Evolutionary conservation across 2,329 filamentous ascomycete genomes (phyloP).

Genomic region (Leptographium flavum): DNA sequence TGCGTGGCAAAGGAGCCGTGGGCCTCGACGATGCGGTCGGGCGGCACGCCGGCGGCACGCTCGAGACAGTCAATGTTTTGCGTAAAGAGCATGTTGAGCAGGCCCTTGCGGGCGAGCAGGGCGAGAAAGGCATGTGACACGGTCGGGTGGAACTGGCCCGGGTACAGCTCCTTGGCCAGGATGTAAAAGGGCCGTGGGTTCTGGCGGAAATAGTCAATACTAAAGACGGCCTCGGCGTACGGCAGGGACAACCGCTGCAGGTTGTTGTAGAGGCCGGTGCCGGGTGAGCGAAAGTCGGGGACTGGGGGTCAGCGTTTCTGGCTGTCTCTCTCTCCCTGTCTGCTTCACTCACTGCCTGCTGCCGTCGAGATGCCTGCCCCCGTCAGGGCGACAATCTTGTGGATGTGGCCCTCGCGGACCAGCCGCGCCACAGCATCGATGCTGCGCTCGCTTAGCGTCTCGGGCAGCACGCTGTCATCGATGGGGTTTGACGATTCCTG

Average conservation of each 20-base stretch:
- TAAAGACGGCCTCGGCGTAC: slow-evolving; percentile 85
- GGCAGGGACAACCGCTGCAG: slow-evolving; percentile 74
- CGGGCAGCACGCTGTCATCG: slow-evolving; percentile 47
- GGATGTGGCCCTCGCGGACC: slow-evolving; percentile 54
- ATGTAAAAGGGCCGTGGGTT: slow-evolving; percentile 87
- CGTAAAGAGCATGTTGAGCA: slow-evolving; percentile 78
- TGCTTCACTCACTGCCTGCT: slow-evolving; percentile 45
- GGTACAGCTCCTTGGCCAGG: slow-evolving; percentile 82
- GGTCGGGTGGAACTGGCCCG: slow-evolving; percentile 77
- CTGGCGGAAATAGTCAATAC: slow-evolving; percentile 73
- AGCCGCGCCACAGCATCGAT: slow-evolving; percentile 66
- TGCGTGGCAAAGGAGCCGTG: slow-evolving; percentile 91
- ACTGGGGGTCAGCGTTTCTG: too few relatives aligned
- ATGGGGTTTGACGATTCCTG: slow-evolving; percentile 63
- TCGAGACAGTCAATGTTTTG: slow-evolving; percentile 98
- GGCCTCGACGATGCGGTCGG: slow-evolving; percentile 73
- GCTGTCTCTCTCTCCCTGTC: too few relatives aligned
- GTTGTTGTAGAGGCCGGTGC: slow-evolving; percentile 88
- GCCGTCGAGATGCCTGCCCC: slow-evolving; percentile 79
- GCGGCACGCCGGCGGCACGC: slow-evolving; percentile 68
- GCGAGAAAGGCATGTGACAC: slow-evolving; percentile 81
- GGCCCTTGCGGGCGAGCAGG: slow-evolving; percentile 62
- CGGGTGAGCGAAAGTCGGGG: slow-evolving; percentile 87
- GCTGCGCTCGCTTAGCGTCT: slow-evolving; percentile 52
- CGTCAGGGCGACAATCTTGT: slow-evolving; percentile 72